Percentiles rank a stretch among this genome's conserved stretches.
Evolutionary conservation across 768 basidiomycete species (phyloP).

Genomic region (Strobilomyces dryophilus): DNA sequence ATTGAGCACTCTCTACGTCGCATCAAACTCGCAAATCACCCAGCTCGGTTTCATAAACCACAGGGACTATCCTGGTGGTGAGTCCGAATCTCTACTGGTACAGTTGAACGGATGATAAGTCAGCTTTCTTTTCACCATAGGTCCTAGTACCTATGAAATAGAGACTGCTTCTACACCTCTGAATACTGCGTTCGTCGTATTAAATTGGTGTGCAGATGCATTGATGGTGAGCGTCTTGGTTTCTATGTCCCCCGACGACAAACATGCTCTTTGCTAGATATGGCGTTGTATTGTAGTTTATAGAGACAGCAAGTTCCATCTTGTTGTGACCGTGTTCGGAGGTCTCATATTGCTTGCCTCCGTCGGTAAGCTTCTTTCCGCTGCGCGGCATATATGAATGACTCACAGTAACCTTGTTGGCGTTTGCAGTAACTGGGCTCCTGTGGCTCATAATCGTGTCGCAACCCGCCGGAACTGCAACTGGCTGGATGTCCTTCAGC

Average conservation of each 20-base stretch:
- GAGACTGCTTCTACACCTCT: constrained; percentile 24
- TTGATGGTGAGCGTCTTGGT: constrained; percentile 23
- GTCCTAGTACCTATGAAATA: constrained; percentile 24
- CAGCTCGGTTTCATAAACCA: constrained; percentile 29
- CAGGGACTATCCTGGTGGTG: constrained; percentile 31
- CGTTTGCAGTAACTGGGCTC: constrained; percentile 22
- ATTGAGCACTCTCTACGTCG: constrained; percentile 27
- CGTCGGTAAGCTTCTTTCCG: constrained; percentile 15
- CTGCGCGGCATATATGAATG: not conserved
- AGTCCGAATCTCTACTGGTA: not conserved
- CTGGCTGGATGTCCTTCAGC: constrained; percentile 30
- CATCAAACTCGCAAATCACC: constrained; percentile 21
- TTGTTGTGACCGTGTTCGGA: constrained; percentile 14
- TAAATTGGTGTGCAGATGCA: constrained; percentile 30
- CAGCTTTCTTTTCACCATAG: constrained; percentile 1
- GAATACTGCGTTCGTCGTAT: constrained; percentile 27
- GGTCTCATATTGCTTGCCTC: constrained; percentile 21
- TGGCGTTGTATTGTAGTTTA: constrained; percentile 33
- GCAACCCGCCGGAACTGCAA: constrained; percentile 14
- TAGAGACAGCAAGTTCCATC: constrained; percentile 23
- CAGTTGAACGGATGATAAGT: not conserved
- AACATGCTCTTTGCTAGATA: constrained; percentile 15
- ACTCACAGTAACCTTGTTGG: not conserved
- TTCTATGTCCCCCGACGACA: not conserved
- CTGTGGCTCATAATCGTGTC: constrained; percentile 30